Evolutionary conservation across 768 basidiomycete species (phyloP).

Genomic region (Hysterangium stoloniferum): DNA sequence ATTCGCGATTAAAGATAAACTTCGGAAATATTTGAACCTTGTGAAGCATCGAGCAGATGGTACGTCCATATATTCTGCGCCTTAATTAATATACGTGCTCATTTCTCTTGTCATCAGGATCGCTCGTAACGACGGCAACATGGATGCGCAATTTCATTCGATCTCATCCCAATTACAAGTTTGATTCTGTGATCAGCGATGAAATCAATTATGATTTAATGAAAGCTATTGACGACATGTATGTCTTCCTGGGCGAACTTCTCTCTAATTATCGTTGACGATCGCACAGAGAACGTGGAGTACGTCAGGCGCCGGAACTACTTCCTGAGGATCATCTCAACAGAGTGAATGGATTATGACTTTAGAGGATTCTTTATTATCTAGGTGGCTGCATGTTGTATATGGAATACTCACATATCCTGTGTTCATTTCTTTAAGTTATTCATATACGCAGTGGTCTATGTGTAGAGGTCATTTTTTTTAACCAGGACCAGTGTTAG

Average conservation of each 20-base stretch:
- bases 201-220: constrained; percentile 94
- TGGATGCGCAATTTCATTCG: constrained; percentile 94
- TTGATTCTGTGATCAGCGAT: constrained; percentile 85
- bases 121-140: constrained; percentile 76
- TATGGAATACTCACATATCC: too few relatives aligned
- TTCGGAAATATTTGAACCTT: constrained; percentile 74
- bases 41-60: constrained; percentile 76
- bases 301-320: constrained; percentile 49
- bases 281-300: constrained; percentile 56
- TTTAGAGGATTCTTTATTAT: neutral
- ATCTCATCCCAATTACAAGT: constrained; percentile 84
- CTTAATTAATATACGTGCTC: neutral
- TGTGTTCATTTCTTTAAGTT: too few relatives aligned
- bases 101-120: constrained; percentile 37
- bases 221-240: constrained; percentile 88
- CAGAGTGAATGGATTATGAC: constrained; percentile 18
- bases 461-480: too few relatives aligned
- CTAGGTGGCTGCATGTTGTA: neutral
- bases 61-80: constrained; percentile 25
- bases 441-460: too few relatives aligned
- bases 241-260: constrained; percentile 26
- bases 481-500: constrained; percentile 31
- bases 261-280: neutral
- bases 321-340: constrained; percentile 54
- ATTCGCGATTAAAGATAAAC: constrained; percentile 45